Base-by-base conservation (phyloP, 2,329 filamentous ascomycete genomes). In the Mollisiaceae sp. region DNA sequence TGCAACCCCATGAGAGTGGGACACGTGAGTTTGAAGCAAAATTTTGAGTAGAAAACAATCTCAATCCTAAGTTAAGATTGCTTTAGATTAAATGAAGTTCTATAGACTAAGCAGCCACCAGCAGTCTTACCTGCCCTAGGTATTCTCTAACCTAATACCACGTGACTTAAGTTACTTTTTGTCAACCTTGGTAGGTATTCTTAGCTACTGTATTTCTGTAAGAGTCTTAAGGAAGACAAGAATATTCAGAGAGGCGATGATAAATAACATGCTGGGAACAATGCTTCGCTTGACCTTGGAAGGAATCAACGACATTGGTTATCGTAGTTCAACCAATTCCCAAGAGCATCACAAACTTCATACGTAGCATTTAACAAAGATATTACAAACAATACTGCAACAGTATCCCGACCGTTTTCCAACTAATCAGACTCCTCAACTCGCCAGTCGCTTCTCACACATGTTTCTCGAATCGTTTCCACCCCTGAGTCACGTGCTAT, bases 401-500 rank as follows among this genome's bases (percentile, higher is more conserved):
- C 45, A 22, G 8, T 9, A 24, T n/a, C 45, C 3, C 1, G n/a
- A 20, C 22, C 24, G 4, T 35, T 18, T 24, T 5, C 2, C 24
- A 32, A 32, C 22, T 6, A 54, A 27, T 54, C 22, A 54, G 4
- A 4, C 11, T 2, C n/a, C 18, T n/a, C 12, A 54, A 35, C 24
- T 35, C 11, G 6, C 3, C 11, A 6, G 8, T 18, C 11, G 24
- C 22, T 35, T 18, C 24, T 15, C 50, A 15, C 11, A 32, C 18
- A 32, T 54, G 50, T 54, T 35, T 54, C 50, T 35, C 22, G 8
- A 4, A 4, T 3, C 27, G 50, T 54, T 35, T 54, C 50, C 14
- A 32, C 50, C 50, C 50, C 50, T 35, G 22, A 32, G 14, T 54
- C 50, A 54, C 50, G 50, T 54, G 50, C 24, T 11, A 27, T 20